Base-by-base conservation (phyloP, 2,329 filamentous ascomycete genomes). In the Lasiodiplodia citricola region DNA sequence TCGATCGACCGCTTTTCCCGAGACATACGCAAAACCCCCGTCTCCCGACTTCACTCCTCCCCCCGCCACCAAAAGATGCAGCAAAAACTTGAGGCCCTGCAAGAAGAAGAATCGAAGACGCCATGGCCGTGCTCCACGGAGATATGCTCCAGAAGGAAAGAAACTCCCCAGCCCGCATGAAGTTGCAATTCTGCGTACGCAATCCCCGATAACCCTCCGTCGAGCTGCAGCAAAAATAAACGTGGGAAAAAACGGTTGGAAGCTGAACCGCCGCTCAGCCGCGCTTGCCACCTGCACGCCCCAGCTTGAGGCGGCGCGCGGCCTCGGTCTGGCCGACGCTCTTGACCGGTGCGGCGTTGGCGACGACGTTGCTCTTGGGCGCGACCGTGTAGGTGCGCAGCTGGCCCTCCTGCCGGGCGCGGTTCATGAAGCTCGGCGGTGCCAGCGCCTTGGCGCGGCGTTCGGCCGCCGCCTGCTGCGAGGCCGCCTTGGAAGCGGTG, bases 371-470 rank as follows among this genome's bases (percentile, higher is more conserved):
- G 76, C 84, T 87, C 75, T 85, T 86, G n/a, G 88, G 88, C 58
- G 87, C 88, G 72, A 90, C 84, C 5, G 84, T 88, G 75, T 90
- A 91, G 25, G 85, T 88, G 60, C 86, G 86, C 44, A 87, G 82
- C n/a, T 84, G 85, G 57, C 83, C 83, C 71, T 90, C 85, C 71
- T 87, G 83, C 69, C 87, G 83, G 38, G 88, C 88, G 73, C 88
- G 84, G 73, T 89, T 88, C 71, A 83, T 83, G 44, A 83, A 63
- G 58, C 51, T 62, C 10, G 57, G 83, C 72, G 86, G 84, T 3
- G 83, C 64, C 35, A 68, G 66, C 11, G 66, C 66, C 56, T 68
- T 68, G 23, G 66, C 66, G 57, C 80, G 76, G 67, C 47, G 71
- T 68, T 50, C 66, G 44, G 62, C 68, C 10, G 68, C 60, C 10